phyloP scores from a whole-genome alignment of 2,329 filamentous ascomycete species.

The Ophiocordyceps sinensis region DNA sequence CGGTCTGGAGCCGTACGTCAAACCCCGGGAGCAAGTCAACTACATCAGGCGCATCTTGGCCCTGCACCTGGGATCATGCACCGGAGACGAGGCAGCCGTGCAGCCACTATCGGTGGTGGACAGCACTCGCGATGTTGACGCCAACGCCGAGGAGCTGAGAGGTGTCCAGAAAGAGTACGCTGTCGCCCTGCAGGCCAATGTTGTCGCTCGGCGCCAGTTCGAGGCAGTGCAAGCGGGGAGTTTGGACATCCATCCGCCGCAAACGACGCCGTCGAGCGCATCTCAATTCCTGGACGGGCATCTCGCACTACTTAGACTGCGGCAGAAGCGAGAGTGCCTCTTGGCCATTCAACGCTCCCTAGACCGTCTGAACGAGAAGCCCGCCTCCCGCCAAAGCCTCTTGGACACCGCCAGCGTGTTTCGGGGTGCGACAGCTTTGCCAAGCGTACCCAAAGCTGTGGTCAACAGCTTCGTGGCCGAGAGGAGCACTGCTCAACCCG shows the following conservation, averaged over 20 bases:
- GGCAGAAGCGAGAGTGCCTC: conserved; percentile 36
- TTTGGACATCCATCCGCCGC: conserved; percentile 8
- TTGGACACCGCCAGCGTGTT: conserved; percentile 36
- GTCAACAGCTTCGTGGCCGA: conserved; percentile 33
- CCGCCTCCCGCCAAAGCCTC: conserved; percentile 33
- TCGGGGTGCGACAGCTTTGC: conserved; percentile 25
- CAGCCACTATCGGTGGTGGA: conserved; percentile 35
- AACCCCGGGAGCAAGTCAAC: conserved; percentile 40
- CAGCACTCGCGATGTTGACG: conserved; percentile 12
- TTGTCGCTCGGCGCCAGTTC: conserved; percentile 35
- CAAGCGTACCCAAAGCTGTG: conserved; percentile 36
- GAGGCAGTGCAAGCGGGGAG: conserved; percentile 15
- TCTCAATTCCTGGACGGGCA: conserved; percentile 30
- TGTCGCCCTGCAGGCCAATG: conserved; percentile 36
- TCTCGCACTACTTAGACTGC: conserved; percentile 33
- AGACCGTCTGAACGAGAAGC: conserved; percentile 33
- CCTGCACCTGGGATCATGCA: conserved; percentile 34
- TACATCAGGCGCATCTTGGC: conserved; percentile 41
- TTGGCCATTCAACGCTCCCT: conserved; percentile 35
- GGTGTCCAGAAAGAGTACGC: conserved; percentile 41
- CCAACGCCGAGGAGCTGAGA: conserved; percentile 22
- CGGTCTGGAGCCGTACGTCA: conserved; percentile 36
- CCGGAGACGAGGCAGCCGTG: conserved; percentile 25
- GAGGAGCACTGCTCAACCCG: conserved; percentile 19
- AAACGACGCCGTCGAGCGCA: conserved; percentile 5